Conservation (phyloP, 495 filamentous ascomycete genomes). For the Neurospora sp. region DNA sequence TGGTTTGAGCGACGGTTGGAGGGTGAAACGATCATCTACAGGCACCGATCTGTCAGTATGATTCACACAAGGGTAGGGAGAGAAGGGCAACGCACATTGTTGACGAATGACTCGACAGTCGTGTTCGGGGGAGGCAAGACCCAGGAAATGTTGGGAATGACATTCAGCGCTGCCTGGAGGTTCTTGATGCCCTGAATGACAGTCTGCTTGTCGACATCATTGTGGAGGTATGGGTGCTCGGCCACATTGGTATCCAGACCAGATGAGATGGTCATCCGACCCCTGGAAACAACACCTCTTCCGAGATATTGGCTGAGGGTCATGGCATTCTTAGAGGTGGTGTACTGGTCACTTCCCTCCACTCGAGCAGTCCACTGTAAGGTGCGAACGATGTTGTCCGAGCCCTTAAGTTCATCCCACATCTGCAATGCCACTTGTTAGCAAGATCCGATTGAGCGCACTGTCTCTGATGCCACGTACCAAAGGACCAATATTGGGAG, state of each 20-base stretch:
- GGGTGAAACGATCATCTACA: slow-evolving; percentile 38
- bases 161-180: slow-evolving; percentile 43
- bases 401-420: slow-evolving; percentile 47
- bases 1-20: slow-evolving; percentile 57
- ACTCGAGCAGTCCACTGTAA: slow-evolving; percentile 57
- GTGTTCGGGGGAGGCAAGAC: slow-evolving; percentile 42
- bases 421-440: slow-evolving; percentile 21
- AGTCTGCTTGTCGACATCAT: slow-evolving; percentile 37
- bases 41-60: background rate
- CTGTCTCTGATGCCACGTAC: slow-evolving; percentile 9
- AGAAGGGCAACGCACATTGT: slow-evolving; percentile 15
- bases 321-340: slow-evolving; percentile 36
- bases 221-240: slow-evolving; percentile 42
- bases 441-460: background rate
- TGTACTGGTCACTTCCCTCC: slow-evolving; percentile 37
- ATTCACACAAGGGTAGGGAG: background rate
- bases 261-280: slow-evolving; percentile 48
- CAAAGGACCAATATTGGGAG: slow-evolving; percentile 56
- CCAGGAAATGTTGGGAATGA: slow-evolving; percentile 45
- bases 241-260: slow-evolving; percentile 44
- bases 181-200: slow-evolving; percentile 51
- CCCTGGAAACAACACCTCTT: slow-evolving; percentile 49
- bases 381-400: slow-evolving; percentile 54
- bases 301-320: slow-evolving; percentile 58
- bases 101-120: slow-evolving; percentile 45